Percentiles rank a stretch among this genome's conserved stretches.
Conservation (phyloP, 441 rosid genomes). For the Erodium trifolium region DNA sequence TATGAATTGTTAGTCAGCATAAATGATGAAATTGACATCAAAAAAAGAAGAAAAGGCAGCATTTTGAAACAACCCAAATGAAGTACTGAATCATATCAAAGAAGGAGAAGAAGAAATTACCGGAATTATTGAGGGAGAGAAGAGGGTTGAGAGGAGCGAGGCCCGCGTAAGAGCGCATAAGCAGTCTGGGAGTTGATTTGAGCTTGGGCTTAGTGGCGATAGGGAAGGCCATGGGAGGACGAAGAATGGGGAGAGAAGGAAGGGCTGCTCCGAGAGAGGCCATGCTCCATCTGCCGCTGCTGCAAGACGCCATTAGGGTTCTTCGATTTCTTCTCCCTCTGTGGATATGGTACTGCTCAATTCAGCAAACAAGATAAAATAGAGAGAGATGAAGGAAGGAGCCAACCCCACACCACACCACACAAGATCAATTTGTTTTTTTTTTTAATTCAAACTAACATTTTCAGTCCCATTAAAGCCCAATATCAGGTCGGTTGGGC, state of each 20-base stretch:
- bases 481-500: not conserved
- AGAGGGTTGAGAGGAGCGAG: slow-evolving; percentile 52
- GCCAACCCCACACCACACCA: too few relatives aligned
- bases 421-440: too few relatives aligned
- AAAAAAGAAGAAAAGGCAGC: too few relatives aligned
- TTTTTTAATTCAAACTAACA: too few relatives aligned
- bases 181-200: slow-evolving; percentile 23
- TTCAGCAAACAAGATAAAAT: not conserved
- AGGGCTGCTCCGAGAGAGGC: slow-evolving; percentile 53
- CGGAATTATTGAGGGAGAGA: slow-evolving; percentile 42
- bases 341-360: not conserved
- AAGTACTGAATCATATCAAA: too few relatives aligned
- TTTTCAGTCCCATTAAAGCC: not conserved
- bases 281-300: slow-evolving; percentile 42
- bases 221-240: slow-evolving; percentile 10
- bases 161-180: slow-evolving; percentile 44
- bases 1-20: too few relatives aligned
- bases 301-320: not conserved
- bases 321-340: not conserved
- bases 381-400: not conserved
- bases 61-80: too few relatives aligned
- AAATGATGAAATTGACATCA: too few relatives aligned
- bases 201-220: not conserved
- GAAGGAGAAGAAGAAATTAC: slow-evolving; percentile 22
- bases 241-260: slow-evolving; percentile 30